These are phyloP conservation scores for Cladophialophora immunda DNA, from an alignment of 2,329 filamentous ascomycete genomes.

Conservation along the genomic window DNA sequence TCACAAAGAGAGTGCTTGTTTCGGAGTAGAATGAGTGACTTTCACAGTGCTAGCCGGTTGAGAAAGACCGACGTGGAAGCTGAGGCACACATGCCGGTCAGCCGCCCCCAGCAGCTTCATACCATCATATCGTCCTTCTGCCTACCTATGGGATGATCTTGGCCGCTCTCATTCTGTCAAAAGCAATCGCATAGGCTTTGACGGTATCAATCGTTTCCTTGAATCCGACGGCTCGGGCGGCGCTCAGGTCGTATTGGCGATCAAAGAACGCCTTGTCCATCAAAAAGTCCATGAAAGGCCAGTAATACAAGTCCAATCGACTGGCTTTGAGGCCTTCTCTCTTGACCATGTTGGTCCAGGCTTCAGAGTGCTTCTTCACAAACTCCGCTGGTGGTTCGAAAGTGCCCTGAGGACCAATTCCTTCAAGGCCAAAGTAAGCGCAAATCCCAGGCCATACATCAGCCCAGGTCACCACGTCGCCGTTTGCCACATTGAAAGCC, in stretches of 20 bases:
- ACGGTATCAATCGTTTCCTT: conserved; percentile 37
- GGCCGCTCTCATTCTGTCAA: conserved; percentile 43
- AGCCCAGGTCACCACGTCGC: conserved; percentile 40
- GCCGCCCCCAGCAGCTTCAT: neutral
- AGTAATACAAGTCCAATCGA: conserved; percentile 35
- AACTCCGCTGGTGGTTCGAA: conserved; percentile 34
- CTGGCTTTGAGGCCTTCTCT: conserved; percentile 35
- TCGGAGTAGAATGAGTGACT: neutral
- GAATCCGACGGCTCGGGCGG: conserved; percentile 38
- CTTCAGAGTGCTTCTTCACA: conserved; percentile 32
- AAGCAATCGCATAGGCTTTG: conserved; percentile 39
- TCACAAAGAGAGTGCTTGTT: neutral
- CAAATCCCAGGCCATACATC: conserved; percentile 44
- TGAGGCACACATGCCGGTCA: neutral
- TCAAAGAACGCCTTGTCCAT: conserved; percentile 42
- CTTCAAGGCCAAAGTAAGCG: conserved; percentile 45
- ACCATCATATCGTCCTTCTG: neutral
- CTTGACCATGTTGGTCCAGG: conserved; percentile 36
- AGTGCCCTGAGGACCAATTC: conserved; percentile 38
- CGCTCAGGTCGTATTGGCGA: conserved; percentile 40
- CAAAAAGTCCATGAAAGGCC: conserved; percentile 36
- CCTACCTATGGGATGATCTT: conserved; percentile 31
- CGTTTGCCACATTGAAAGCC: conserved; percentile 46
- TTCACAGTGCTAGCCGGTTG: neutral
- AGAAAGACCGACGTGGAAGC: neutral